phyloP scores from a whole-genome alignment of 257 asterid genomes.

The Coffea canephora region DNA sequence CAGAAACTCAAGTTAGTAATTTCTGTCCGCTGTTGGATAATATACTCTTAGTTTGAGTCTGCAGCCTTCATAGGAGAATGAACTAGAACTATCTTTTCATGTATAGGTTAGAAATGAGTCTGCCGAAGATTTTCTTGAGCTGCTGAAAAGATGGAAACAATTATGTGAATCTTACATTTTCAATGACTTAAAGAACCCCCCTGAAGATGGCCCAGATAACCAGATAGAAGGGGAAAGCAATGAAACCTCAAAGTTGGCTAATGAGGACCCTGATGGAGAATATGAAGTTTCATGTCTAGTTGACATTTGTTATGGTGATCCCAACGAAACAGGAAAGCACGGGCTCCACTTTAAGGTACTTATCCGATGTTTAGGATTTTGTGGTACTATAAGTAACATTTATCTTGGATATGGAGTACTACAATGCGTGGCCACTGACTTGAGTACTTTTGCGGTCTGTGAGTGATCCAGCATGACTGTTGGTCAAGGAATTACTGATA shows the following conservation, averaged over 20 bases:
- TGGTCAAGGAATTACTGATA: background rate
- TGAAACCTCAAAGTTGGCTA: slow-evolving; percentile 21
- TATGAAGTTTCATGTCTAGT: slow-evolving; percentile 59
- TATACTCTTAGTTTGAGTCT: background rate
- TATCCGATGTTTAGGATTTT: background rate
- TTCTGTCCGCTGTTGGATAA: background rate
- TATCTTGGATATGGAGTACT: background rate
- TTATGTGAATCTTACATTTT: slow-evolving; percentile 48
- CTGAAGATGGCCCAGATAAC: slow-evolving; percentile 29
- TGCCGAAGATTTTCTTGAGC: slow-evolving; percentile 73
- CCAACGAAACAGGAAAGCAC: slow-evolving; percentile 42
- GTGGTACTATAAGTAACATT: background rate
- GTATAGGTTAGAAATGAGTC: slow-evolving; percentile 77
- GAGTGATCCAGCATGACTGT: background rate
- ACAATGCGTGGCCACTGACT: background rate
- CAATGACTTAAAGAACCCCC: slow-evolving; percentile 36
- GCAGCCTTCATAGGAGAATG: background rate
- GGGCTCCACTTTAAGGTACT: slow-evolving; percentile 73
- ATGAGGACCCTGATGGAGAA: slow-evolving; percentile 42
- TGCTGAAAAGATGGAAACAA: slow-evolving; percentile 68
- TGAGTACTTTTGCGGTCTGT: background rate
- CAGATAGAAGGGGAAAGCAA: slow-evolving; percentile 31
- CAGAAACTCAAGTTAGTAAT: slow-evolving; percentile 64
- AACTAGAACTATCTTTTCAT: background rate
- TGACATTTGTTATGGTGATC: slow-evolving; percentile 80